phyloP scores from a whole-genome alignment of 148 eudicot genomes.

The Chenopodium berlandieri region DNA sequence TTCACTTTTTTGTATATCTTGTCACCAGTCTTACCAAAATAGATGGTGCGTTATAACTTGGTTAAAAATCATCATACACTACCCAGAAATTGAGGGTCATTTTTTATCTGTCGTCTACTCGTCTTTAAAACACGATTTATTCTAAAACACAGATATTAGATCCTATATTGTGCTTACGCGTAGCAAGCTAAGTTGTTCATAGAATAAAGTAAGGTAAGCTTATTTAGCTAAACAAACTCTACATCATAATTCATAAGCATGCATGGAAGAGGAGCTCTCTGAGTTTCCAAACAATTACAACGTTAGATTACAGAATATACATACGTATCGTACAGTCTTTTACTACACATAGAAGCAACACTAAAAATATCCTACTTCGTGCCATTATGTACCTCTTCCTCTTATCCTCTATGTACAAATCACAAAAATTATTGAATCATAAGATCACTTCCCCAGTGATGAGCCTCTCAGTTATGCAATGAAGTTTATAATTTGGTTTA shows the following conservation, averaged over 20 bases:
- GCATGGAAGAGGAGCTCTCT: conserved; percentile 6
- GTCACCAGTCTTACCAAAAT: no score
- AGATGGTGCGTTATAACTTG: no score
- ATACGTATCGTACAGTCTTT: background rate
- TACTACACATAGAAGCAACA: conserved; percentile 7
- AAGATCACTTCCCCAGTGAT: background rate
- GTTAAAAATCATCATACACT: no score
- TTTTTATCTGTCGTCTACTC: no score
- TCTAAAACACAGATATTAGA: no score
- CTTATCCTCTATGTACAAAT: conserved; percentile 23
- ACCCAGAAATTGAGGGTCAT: no score
- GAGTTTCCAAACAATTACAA: conserved; percentile 7
- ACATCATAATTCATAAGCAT: background rate
- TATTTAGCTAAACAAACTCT: background rate
- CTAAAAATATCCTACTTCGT: conserved; percentile 11
- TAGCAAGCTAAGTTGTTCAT: background rate
- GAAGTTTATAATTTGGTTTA: background rate
- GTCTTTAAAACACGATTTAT: no score
- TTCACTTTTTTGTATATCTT: no score
- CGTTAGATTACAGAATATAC: conserved; percentile 22
- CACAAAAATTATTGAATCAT: background rate
- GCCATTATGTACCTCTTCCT: conserved; percentile 15
- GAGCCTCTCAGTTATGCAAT: background rate
- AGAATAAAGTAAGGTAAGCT: background rate
- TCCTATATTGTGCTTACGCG: background rate